Conservation (phyloP, 257 asterid genomes). For the Lycium ferocissimum region DNA sequence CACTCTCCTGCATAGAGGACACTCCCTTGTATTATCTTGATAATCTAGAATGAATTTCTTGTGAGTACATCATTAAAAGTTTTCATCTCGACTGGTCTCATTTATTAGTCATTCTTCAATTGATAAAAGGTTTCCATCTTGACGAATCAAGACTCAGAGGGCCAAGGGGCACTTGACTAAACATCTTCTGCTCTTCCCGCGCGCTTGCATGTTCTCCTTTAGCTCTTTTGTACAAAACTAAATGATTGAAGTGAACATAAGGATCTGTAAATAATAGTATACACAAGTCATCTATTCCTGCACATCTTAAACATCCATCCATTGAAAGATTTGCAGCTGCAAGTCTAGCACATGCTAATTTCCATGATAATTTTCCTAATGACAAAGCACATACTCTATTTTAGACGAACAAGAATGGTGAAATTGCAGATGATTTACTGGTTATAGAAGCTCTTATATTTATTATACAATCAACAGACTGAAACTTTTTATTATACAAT, state of each 20-base stretch:
- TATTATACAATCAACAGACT: not conserved
- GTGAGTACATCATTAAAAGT: not conserved
- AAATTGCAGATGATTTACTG: not conserved
- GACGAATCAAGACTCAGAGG: too few relatives aligned
- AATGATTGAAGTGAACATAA: not conserved
- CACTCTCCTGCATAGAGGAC: conserved; percentile 23
- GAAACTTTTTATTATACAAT: not conserved
- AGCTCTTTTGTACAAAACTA: not conserved
- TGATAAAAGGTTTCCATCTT: not conserved
- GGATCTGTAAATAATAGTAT: not conserved
- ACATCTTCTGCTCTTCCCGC: not conserved
- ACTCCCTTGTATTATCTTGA: conserved; percentile 33
- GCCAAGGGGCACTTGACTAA: too few relatives aligned
- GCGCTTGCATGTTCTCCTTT: not conserved
- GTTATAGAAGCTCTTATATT: not conserved
- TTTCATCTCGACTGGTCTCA: not conserved
- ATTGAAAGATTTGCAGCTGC: not conserved
- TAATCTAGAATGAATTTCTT: conserved; percentile 17
- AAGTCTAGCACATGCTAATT: not conserved
- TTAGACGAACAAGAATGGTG: not conserved
- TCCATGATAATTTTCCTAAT: not conserved
- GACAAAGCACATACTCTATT: not conserved
- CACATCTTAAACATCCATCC: not conserved
- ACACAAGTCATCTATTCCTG: too few relatives aligned
- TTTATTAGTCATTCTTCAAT: not conserved